phyloP scores from a whole-genome alignment of 176 grass and related monocot species.

The Elymus sibiricus region DNA sequence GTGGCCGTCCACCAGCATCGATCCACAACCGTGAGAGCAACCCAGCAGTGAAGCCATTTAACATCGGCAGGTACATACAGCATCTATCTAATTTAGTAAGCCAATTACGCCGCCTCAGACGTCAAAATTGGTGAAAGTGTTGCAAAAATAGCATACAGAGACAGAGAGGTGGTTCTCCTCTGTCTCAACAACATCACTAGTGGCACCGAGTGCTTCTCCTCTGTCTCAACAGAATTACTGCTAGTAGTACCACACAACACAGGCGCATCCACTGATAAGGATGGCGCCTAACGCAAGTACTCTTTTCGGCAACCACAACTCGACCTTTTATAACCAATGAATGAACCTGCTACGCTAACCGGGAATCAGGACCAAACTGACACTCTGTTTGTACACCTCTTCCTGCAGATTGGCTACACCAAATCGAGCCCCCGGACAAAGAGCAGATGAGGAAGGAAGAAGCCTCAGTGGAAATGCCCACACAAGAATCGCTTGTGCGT shows the following conservation, averaged over 20 bases:
- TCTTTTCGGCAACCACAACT: not conserved
- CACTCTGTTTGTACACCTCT: not conserved
- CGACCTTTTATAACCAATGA: not conserved
- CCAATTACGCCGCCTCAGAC: not conserved
- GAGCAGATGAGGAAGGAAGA: not conserved
- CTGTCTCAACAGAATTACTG: not conserved
- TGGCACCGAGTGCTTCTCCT: not conserved
- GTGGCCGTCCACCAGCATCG: not conserved
- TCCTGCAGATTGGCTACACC: not conserved
- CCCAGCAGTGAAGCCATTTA: not conserved
- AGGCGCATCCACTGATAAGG: constrained; percentile 8
- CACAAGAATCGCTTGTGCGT: not conserved
- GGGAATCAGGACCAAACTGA: not conserved
- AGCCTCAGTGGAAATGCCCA: not conserved
- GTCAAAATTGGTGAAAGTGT: constrained; percentile 13
- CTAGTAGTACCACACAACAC: not conserved
- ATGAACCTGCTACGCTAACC: not conserved
- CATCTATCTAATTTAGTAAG: constrained; percentile 24
- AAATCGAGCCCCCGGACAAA: not conserved
- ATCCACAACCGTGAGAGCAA: constrained; percentile 6
- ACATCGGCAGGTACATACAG: not conserved
- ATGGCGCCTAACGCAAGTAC: constrained; percentile 16
- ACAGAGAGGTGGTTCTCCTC: not conserved
- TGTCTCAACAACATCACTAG: not conserved
- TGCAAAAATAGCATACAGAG: not conserved